These are phyloP conservation scores for Bipolaris oryzae DNA, from an alignment of 2,329 filamentous ascomycete species.

Conservation along the genomic window DNA sequence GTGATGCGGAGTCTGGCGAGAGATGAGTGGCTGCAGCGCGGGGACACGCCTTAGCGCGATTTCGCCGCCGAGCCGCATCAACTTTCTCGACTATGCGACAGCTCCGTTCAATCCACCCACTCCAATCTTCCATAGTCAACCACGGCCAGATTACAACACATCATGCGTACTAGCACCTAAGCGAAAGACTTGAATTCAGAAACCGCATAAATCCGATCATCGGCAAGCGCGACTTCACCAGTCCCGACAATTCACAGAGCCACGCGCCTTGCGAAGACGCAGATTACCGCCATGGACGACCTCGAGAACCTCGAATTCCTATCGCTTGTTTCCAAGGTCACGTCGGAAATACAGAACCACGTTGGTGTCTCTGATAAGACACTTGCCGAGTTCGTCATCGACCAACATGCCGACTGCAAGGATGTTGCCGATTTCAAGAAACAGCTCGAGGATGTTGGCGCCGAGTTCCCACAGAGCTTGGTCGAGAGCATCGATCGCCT, in stretches of 20 bases:
- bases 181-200: not conserved
- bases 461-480: constrained; percentile 83
- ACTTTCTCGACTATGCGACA: constrained; percentile 16
- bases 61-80: constrained; percentile 20
- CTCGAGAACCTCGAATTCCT: constrained; percentile 89
- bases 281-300: constrained; percentile 72
- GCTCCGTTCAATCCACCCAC: constrained; percentile 1
- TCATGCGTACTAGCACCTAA: not conserved
- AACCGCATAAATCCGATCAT: not conserved
- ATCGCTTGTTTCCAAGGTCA: constrained; percentile 92
- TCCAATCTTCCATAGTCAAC: not conserved
- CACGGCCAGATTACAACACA: not conserved
- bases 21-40: constrained; percentile 29
- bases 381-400: constrained; percentile 94
- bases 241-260: constrained; percentile 1
- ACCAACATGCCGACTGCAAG: constrained; percentile 78
- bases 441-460: constrained; percentile 75
- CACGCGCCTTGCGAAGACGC: constrained; percentile 8
- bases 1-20: constrained; percentile 26
- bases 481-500: constrained; percentile 91
- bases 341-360: constrained; percentile 93
- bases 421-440: constrained; percentile 75
- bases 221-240: not conserved
- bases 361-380: constrained; percentile 91
- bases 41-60: constrained; percentile 19